phyloP scores from a whole-genome alignment of 2,329 filamentous ascomycete genomes.

The Aspergillus oerlinghausenensis region DNA sequence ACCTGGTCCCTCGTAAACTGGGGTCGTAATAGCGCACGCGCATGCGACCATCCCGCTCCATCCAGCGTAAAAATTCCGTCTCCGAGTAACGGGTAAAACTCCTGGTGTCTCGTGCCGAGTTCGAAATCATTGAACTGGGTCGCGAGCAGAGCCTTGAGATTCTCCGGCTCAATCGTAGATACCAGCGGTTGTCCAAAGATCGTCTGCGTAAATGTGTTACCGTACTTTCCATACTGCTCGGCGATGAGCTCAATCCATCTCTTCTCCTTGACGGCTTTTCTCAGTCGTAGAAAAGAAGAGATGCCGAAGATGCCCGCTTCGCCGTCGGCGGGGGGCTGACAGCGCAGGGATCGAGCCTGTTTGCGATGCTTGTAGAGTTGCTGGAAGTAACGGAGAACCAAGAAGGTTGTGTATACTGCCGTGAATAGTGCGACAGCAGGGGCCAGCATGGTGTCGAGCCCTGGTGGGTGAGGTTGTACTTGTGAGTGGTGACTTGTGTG shows the following conservation, averaged over 20 bases:
- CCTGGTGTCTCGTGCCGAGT: conserved; percentile 71
- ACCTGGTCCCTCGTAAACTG: conserved; percentile 84
- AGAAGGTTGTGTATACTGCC: conserved; percentile 17
- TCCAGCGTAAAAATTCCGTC: conserved; percentile 64
- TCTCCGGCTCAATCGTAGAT: conserved; percentile 44
- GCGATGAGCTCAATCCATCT: conserved; percentile 27
- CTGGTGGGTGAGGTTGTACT: background rate
- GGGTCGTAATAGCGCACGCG: conserved; percentile 73
- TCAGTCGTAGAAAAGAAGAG: conserved; percentile 19
- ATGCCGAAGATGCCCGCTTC: conserved; percentile 20
- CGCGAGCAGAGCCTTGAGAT: conserved; percentile 80
- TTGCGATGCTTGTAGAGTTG: conserved; percentile 19
- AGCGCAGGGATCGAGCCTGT: conserved; percentile 23
- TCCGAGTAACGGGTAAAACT: conserved; percentile 45
- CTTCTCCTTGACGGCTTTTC: conserved; percentile 23
- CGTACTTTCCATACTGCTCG: conserved; percentile 20
- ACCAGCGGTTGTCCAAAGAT: conserved; percentile 18
- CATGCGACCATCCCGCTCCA: conserved; percentile 70
- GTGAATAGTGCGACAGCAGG: conserved; percentile 15
- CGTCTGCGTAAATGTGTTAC: conserved; percentile 22
- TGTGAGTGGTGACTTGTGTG: background rate
- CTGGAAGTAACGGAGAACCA: conserved; percentile 19
- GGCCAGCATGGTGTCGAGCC: conserved; percentile 18
- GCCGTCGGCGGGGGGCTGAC: conserved; percentile 16
- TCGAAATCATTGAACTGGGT: conserved; percentile 79